Conservation (phyloP, 495 filamentous ascomycete species). For the Aspergillus avenaceus region DNA sequence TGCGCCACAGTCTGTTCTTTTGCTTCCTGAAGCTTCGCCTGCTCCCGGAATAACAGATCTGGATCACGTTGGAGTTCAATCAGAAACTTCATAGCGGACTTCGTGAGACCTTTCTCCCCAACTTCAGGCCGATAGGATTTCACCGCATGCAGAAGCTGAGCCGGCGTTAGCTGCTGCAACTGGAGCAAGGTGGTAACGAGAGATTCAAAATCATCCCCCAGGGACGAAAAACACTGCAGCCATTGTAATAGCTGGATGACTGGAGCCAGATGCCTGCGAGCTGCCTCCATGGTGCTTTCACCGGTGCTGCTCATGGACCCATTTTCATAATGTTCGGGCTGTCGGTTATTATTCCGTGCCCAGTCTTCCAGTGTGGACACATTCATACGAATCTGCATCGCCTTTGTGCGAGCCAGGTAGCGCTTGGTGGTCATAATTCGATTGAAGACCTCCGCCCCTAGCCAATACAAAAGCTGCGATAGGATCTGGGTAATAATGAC, state of each 20-base stretch:
- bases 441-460: slow-evolving; percentile 95
- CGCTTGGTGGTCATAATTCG: slow-evolving; percentile 93
- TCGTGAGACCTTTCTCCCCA: slow-evolving; percentile 85
- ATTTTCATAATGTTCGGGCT: slow-evolving; percentile 93
- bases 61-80: slow-evolving; percentile 71
- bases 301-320: slow-evolving; percentile 84
- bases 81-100: slow-evolving; percentile 82
- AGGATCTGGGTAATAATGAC: slow-evolving; percentile 91
- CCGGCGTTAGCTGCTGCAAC: slow-evolving; percentile 74
- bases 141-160: slow-evolving; percentile 87
- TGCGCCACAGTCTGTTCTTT: slow-evolving; percentile 23
- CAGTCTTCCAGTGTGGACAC: slow-evolving; percentile 93
- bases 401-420: slow-evolving; percentile 94
- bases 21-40: slow-evolving; percentile 30
- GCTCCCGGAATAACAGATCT: slow-evolving; percentile 32
- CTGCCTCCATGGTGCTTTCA: slow-evolving; percentile 77
- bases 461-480: slow-evolving; percentile 93
- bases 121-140: slow-evolving; percentile 94
- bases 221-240: slow-evolving; percentile 94
- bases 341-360: slow-evolving; percentile 87
- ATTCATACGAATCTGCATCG: slow-evolving; percentile 99
- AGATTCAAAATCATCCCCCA: slow-evolving; percentile 88
- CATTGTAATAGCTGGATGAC: slow-evolving; percentile 95
- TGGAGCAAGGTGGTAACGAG: slow-evolving; percentile 86
- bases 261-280: slow-evolving; percentile 79